A percentile compares a stretch with the other conserved stretches of the same genome.
Evolutionary conservation across 2,329 filamentous ascomycete genomes (phyloP).

Genomic region (Aspergillus piperis): DNA sequence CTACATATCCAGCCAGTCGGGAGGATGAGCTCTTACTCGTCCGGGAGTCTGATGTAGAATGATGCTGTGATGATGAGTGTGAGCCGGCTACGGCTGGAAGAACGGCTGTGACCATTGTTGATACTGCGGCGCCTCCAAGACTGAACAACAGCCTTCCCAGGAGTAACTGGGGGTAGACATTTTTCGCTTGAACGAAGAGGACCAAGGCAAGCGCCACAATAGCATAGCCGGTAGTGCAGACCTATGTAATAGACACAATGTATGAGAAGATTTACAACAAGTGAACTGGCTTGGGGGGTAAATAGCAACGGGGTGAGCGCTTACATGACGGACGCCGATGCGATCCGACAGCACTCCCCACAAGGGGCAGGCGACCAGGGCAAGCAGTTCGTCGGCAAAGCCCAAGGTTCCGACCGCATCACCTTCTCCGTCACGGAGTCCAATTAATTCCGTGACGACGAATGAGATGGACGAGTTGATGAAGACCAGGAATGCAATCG

Average conservation of each 20-base stretch:
- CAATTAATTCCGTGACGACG: constrained; percentile 64
- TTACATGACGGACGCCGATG: constrained; percentile 50
- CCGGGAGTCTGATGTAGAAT: constrained; percentile 8
- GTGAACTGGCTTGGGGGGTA: background rate
- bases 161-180: constrained; percentile 86
- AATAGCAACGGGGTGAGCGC: constrained; percentile 17
- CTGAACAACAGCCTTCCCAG: constrained; percentile 85
- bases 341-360: constrained; percentile 55
- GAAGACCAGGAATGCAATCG: constrained; percentile 67
- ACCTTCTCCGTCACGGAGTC: constrained; percentile 56
- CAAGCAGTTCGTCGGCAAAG: constrained; percentile 53
- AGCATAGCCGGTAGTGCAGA: constrained; percentile 71
- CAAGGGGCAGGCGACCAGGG: constrained; percentile 50
- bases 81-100: constrained; percentile 68
- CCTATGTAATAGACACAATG: constrained; percentile 31
- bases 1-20: constrained; percentile 82
- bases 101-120: constrained; percentile 97
- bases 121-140: constrained; percentile 85
- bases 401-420: constrained; percentile 60
- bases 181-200: constrained; percentile 79
- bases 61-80: constrained; percentile 24
- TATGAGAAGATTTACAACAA: constrained; percentile 11
- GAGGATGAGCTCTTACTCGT: constrained; percentile 50
- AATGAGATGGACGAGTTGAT: constrained; percentile 66
- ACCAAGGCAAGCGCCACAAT: constrained; percentile 77